Percentiles rank a stretch among this genome's conserved stretches.
Evolutionary conservation across 1,139 yeast genomes (phyloP).

Genomic region (Pichia sp.): DNA sequence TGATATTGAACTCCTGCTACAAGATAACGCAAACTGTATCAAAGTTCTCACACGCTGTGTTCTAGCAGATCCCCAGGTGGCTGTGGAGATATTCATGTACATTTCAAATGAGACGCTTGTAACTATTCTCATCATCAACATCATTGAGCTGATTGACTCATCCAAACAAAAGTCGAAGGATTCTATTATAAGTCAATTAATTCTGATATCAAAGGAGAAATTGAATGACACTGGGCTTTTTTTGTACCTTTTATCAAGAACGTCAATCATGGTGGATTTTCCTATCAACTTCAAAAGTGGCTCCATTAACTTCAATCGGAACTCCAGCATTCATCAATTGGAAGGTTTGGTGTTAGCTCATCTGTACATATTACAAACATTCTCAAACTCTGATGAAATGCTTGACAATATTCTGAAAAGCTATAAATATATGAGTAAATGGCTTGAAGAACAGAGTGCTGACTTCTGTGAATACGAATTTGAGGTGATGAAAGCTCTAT

Average conservation of each 20-base stretch:
- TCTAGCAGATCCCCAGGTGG: background rate
- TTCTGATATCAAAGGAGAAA: slow-evolving; percentile 16
- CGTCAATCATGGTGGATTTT: slow-evolving; percentile 21
- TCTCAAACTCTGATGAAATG: slow-evolving; percentile 5
- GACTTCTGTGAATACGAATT: too few relatives aligned
- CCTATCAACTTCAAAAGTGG: slow-evolving; percentile 19
- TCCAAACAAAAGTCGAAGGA: slow-evolving; percentile 9
- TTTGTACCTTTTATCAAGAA: slow-evolving; percentile 21
- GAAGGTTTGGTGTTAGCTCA: slow-evolving; percentile 19
- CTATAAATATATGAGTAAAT: too few relatives aligned
- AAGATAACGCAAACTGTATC: background rate
- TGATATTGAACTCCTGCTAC: background rate
- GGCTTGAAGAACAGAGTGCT: too few relatives aligned
- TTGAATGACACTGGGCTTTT: slow-evolving; percentile 25
- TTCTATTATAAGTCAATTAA: slow-evolving; percentile 15
- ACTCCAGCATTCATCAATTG: slow-evolving; percentile 10
- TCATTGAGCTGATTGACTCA: slow-evolving; percentile 14
- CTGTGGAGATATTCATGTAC: slow-evolving; percentile 6
- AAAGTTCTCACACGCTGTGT: slow-evolving; percentile 2
- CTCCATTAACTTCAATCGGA: slow-evolving; percentile 11
- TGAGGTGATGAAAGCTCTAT: too few relatives aligned
- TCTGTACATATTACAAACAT: slow-evolving; percentile 16
- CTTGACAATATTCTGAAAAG: too few relatives aligned
- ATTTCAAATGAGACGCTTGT: slow-evolving; percentile 17
- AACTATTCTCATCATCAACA: slow-evolving; percentile 16